Evolutionary conservation across 2,329 filamentous ascomycete genomes (phyloP).

Genomic region (Nakataea oryzae): DNA sequence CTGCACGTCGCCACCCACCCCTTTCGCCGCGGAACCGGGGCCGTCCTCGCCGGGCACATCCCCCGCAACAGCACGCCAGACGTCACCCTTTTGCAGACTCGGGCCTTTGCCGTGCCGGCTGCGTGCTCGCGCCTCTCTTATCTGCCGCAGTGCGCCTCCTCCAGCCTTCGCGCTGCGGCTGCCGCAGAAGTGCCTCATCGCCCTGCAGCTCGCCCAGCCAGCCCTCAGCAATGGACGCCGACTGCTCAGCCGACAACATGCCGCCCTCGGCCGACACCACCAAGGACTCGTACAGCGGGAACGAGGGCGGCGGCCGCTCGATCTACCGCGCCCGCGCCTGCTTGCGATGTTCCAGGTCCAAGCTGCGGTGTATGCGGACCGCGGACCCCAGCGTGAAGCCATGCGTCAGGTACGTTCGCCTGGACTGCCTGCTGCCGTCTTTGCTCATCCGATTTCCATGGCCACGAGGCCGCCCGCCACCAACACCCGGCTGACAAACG

Average conservation of each 20-base stretch:
- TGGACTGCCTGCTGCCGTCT: no score
- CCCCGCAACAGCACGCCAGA: background rate
- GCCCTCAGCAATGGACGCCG: background rate
- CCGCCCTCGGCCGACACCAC: background rate
- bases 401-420: conserved; percentile 11
- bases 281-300: background rate
- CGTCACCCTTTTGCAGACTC: no score
- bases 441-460: no score
- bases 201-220: no score
- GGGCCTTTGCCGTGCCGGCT: no score
- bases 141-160: background rate
- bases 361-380: conserved; percentile 13
- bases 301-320: background rate
- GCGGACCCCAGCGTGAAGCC: conserved; percentile 12
- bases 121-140: background rate
- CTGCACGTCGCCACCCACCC: background rate
- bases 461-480: no score
- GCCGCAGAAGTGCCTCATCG: no score
- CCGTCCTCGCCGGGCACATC: no score
- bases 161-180: no score
- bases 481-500: background rate
- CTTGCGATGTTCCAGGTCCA: conserved; percentile 17
- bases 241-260: background rate
- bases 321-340: conserved; percentile 13
- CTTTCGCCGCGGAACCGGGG: background rate